Conservation (phyloP, 306 rosid genomes). For the Quercus rubra region DNA sequence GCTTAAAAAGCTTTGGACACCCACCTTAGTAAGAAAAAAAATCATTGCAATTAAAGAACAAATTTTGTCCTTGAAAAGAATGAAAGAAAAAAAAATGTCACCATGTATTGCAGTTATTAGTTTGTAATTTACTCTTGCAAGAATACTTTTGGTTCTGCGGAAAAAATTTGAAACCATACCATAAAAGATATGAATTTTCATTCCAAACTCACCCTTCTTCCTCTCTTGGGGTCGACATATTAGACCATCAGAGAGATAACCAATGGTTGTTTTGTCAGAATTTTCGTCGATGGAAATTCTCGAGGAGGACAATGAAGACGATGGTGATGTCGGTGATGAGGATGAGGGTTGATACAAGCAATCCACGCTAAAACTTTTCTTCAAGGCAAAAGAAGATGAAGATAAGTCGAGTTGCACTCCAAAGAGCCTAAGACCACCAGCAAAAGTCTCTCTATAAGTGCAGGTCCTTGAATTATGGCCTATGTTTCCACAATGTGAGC, state of each 20-base stretch:
- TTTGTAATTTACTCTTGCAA: too few relatives aligned
- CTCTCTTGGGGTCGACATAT: slow-evolving; percentile 53
- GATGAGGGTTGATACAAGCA: slow-evolving; percentile 43
- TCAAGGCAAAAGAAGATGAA: slow-evolving; percentile 33
- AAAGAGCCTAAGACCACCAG: slow-evolving; percentile 61
- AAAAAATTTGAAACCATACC: neutral
- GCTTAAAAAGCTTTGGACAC: too few relatives aligned
- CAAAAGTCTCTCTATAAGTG: slow-evolving; percentile 32
- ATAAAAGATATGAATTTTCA: neutral
- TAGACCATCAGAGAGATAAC: slow-evolving; percentile 78
- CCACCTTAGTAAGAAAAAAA: too few relatives aligned
- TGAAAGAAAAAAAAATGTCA: neutral
- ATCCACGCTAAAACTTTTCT: slow-evolving; percentile 81
- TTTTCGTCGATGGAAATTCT: slow-evolving; percentile 34
- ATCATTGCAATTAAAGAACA: too few relatives aligned
- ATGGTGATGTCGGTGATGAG: slow-evolving; percentile 37
- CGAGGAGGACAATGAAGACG: slow-evolving; percentile 46
- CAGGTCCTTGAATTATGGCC: slow-evolving; percentile 98
- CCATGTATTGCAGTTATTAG: neutral
- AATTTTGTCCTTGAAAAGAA: too few relatives aligned
- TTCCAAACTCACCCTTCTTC: slow-evolving; percentile 53
- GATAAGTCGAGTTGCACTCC: slow-evolving; percentile 67
- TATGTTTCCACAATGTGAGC: slow-evolving; percentile 91
- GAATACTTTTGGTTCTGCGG: neutral
- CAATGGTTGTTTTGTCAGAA: slow-evolving; percentile 38